Percentiles rank a stretch among this genome's conserved stretches.
Conservation (phyloP, 345 rosid species). For the Cardiospermum halicacabum region DNA sequence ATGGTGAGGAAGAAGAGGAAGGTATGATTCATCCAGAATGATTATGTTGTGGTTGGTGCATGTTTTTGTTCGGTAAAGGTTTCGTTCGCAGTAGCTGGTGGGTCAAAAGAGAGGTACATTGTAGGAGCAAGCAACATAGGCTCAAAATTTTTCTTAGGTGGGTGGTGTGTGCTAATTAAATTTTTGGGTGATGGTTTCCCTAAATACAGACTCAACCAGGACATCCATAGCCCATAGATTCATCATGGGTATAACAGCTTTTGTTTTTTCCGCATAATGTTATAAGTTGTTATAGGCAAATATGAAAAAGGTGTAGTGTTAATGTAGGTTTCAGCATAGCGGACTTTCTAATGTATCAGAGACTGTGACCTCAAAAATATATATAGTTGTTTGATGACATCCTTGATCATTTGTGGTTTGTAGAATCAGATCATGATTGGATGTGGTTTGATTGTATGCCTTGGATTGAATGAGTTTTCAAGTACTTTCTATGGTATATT, state of each 20-base stretch:
- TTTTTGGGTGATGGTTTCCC: conserved; percentile 9
- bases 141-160: background rate
- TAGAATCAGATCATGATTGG: too few relatives aligned
- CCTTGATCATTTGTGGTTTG: too few relatives aligned
- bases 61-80: background rate
- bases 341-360: background rate
- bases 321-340: background rate
- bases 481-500: too few relatives aligned
- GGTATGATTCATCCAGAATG: conserved; percentile 34
- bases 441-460: too few relatives aligned
- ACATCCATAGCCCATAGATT: background rate
- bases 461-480: too few relatives aligned
- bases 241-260: background rate
- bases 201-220: background rate
- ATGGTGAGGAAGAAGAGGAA: conserved; percentile 40
- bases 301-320: background rate
- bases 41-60: background rate
- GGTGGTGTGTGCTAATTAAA: conserved; percentile 13
- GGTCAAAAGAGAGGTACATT: background rate
- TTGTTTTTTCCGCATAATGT: background rate
- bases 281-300: background rate
- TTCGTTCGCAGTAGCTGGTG: background rate
- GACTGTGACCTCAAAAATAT: too few relatives aligned
- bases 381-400: background rate
- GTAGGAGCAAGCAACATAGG: conserved; percentile 1